These are phyloP conservation scores for Venturia carpophila DNA, from an alignment of 2,329 filamentous ascomycete genomes.

Conservation along the genomic window DNA sequence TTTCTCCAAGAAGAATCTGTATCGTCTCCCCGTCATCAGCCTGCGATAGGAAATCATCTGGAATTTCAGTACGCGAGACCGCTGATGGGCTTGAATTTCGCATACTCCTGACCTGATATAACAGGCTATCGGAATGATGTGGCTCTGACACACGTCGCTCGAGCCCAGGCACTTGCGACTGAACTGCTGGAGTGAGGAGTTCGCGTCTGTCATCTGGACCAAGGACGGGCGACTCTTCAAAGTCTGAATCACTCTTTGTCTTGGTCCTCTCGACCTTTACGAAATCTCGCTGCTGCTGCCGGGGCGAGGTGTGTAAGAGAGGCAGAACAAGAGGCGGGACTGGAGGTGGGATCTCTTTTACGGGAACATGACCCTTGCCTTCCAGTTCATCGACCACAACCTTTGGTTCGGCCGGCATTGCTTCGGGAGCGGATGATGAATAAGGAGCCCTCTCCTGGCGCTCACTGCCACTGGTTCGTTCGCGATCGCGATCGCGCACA, in stretches of 20 bases:
- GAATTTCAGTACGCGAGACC: constrained; percentile 24
- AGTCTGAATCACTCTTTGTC: background rate
- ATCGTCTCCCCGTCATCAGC: constrained; percentile 47
- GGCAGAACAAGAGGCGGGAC: constrained; percentile 2
- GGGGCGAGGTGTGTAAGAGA: background rate
- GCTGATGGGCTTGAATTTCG: constrained; percentile 38
- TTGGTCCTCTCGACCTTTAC: background rate
- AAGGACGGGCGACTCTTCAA: constrained; percentile 18
- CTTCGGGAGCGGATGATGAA: background rate
- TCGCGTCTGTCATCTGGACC: background rate
- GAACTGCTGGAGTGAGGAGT: background rate
- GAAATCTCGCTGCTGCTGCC: background rate
- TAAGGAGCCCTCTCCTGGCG: background rate
- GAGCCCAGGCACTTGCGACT: background rate
- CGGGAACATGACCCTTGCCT: background rate
- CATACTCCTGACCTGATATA: constrained; percentile 43
- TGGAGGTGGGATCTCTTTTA: background rate
- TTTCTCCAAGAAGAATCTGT: constrained; percentile 46
- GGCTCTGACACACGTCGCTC: constrained; percentile 2
- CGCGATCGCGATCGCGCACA: constrained; percentile 3
- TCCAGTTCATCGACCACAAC: constrained; percentile 2
- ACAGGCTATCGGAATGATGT: constrained; percentile 24
- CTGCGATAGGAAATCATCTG: constrained; percentile 34
- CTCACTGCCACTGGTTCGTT: background rate
- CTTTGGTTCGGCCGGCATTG: constrained; percentile 5